Conservation (phyloP, 164 flowering plant genomes). For the Litsea cubeba region DNA sequence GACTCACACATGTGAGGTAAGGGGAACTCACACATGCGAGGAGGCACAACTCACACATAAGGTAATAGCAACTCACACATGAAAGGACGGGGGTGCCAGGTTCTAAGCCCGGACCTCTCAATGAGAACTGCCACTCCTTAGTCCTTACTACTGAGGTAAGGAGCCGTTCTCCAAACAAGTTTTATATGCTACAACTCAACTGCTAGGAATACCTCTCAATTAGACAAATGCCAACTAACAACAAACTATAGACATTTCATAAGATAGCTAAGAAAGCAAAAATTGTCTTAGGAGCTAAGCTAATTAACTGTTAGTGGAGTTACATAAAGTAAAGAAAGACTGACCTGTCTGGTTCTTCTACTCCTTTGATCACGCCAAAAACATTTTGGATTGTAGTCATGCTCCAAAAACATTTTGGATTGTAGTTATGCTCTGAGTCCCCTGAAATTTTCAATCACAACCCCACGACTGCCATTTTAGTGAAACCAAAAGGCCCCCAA, state of each 20-base stretch:
- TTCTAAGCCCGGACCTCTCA: no score
- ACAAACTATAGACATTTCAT: no score
- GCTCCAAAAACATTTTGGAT: conserved; percentile 63
- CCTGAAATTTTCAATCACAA: conserved; percentile 32
- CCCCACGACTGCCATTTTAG: not conserved
- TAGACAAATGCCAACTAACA: no score
- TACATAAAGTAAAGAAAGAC: no score
- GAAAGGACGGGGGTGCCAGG: no score
- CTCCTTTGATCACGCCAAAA: conserved; percentile 61
- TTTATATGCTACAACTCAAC: not conserved
- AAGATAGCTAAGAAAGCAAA: not conserved
- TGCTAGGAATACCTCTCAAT: not conserved
- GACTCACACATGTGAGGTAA: no score
- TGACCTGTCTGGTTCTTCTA: conserved; percentile 75
- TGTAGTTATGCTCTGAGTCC: conserved; percentile 37
- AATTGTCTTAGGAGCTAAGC: not conserved
- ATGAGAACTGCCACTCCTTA: no score
- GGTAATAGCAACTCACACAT: no score
- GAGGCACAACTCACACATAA: no score
- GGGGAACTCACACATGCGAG: no score
- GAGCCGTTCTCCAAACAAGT: no score
- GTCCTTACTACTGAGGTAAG: no score
- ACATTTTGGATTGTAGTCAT: conserved; percentile 59
- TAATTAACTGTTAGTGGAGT: not conserved
- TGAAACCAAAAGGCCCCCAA: not conserved